phyloP scores from a whole-genome alignment of 768 basidiomycete genomes.

The Daedalea quercina region DNA sequence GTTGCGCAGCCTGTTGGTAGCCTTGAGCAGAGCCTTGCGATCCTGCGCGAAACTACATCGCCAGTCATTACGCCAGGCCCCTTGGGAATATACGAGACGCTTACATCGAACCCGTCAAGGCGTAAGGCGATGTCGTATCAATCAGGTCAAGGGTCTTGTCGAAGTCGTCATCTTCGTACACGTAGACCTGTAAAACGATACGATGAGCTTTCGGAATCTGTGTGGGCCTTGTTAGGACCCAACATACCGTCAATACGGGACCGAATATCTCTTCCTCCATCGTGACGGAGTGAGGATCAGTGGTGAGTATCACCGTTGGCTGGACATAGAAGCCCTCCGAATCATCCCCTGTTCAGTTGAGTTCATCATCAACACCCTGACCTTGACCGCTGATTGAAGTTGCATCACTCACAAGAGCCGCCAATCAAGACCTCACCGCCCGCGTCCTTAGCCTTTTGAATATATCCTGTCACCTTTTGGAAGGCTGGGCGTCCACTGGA shows the following conservation, averaged over 20 bases:
- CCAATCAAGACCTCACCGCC: slow-evolving; percentile 91
- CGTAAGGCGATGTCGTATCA: slow-evolving; percentile 82
- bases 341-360: slow-evolving; percentile 53
- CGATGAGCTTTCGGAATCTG: background rate
- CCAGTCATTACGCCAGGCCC: background rate
- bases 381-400: background rate
- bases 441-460: slow-evolving; percentile 78
- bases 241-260: slow-evolving; percentile 81
- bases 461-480: slow-evolving; percentile 78
- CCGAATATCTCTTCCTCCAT: slow-evolving; percentile 97
- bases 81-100: slow-evolving; percentile 23
- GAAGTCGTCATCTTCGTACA: slow-evolving; percentile 83
- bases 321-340: slow-evolving; percentile 91
- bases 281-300: slow-evolving; percentile 82
- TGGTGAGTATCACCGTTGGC: slow-evolving; percentile 90
- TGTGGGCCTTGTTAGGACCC: background rate
- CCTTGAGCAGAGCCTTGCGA: slow-evolving; percentile 71
- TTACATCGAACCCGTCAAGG: slow-evolving; percentile 90
- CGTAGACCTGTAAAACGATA: slow-evolving; percentile 51
- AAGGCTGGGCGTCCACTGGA: slow-evolving; percentile 77
- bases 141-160: slow-evolving; percentile 85
- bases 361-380: background rate
- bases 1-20: slow-evolving; percentile 80
- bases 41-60: slow-evolving; percentile 69
- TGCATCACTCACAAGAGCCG: slow-evolving; percentile 51